Base-by-base conservation (phyloP, 2,329 filamentous ascomycete species). In the Akanthomyces uredinophilus region DNA sequence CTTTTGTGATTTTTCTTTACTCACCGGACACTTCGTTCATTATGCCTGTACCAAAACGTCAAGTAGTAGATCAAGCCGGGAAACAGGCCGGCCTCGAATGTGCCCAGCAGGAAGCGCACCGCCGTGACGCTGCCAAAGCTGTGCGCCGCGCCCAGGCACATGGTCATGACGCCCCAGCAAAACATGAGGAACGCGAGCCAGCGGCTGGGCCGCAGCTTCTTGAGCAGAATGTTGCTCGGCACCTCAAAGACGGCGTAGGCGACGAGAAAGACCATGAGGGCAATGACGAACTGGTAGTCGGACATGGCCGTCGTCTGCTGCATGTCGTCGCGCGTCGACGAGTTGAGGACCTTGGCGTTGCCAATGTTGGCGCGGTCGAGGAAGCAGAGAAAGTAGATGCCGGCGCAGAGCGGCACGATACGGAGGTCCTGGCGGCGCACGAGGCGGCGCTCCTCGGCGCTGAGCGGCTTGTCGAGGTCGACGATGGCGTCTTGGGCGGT, bases 31-130 rank as follows among this genome's bases (percentile, higher is more conserved):
- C 87, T 88, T 4, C 90, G 81, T 73, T 92, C 89, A 20, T 84
- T 81, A 66, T 85, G 84, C 50, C 82, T 86, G 72, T 92, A 92
- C 81, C 90, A 92, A 64, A 91, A 85, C 0, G 89, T 91, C 53
- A 92, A 76, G 67, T 90, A 91, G 72, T 86, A 77, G 0, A 85
- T 83, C 66, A 90, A 74, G 0, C 87, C 87, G 0, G 87, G 87
- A 64, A 91, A 91, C 1, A 91, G 74, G 0, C 88, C 89, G 4
- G 87, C 88, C 74, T 92, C 89, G 47, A 88, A 83, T 5, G 84
- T 77, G 5, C 89, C 89, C 0, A 92, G 79, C 10, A 92, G 71
- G 29, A 92, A 80, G 6, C 89, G 84, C 64, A 88, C 86, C 7
- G 79, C 87, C 1, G 89, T 81, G n/a, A 92, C 77, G 11, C 83